Evolutionary conservation across 441 rosid genomes (phyloP), one percentile per base, ranked within the genome.

Genomic region (Mallotus repandus): DNA sequence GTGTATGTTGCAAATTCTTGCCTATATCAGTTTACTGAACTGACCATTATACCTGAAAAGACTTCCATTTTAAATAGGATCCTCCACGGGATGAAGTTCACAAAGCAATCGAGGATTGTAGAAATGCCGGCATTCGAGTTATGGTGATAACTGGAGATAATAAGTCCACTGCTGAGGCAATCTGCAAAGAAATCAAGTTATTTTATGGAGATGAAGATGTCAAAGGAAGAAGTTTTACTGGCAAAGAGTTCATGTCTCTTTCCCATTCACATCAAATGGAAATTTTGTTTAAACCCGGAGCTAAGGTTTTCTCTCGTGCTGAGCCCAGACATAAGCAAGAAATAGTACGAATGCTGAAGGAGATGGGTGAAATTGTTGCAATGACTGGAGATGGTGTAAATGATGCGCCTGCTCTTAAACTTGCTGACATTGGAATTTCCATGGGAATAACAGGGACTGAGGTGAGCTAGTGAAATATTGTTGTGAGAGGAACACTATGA

Each of bases 371-470:
- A 35, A 80, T 93, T 41, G 97, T 91, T 54, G 97, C 98, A 14
- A 93, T 93, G 98, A 93, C 98, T 4, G 98, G 97, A 68, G 98
- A 93, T 71, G 98, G 98, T 50, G 98, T 93, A 54, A 93, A 91
- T 76, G 97, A 91, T 85, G 97, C 96, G 57, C 98, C 97, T 78
- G 98, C 98, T 9, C 89, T 93, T 66, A 93, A 93, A 83, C 89
- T 90, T 1, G 97, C 97, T 65, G 98, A 93, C 79, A 93, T 90
- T 80, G 98, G 98, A 71, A 81, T 93, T 64, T 93, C 98, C 70
- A 93, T 93, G 98, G 97, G 98, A 79, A 93, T 93, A 63, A 84
- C 96, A 19, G 96, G 98, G 80, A 90, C 97, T 4, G 97, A 93
- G 93, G 98, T 91, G 82, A 81, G 62, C 15, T 45, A 14, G 46